A percentile compares a stretch with the other conserved stretches of the same genome.
These are phyloP conservation scores for Botryotinia convoluta DNA, from an alignment of 2,329 filamentous ascomycete genomes.

Conservation along the genomic window DNA sequence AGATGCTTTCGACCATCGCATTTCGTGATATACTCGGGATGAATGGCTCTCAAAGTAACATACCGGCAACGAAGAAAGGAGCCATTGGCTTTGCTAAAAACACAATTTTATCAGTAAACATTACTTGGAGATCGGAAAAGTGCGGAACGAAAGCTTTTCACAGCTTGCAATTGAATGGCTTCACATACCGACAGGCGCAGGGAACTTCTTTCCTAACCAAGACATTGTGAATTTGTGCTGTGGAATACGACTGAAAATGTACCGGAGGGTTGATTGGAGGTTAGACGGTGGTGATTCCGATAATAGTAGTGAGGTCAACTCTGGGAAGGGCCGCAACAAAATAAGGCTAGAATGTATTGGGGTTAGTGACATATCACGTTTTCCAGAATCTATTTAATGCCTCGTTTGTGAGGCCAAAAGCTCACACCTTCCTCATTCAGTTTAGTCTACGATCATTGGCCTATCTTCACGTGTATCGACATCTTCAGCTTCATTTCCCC, in stretches of 20 bases:
- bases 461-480: too few relatives aligned
- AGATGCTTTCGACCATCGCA: neutral
- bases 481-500: constrained; percentile 6
- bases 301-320: constrained; percentile 6
- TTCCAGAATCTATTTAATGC: fast-evolving
- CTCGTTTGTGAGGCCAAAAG: neutral
- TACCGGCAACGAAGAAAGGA: constrained; percentile 95
- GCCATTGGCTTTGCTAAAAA: constrained; percentile 78
- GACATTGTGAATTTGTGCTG: constrained; percentile 59
- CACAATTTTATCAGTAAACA: constrained; percentile 7
- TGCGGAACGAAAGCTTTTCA: constrained; percentile 21
- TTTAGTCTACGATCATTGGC: neutral
- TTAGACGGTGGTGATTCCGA: constrained; percentile 15
- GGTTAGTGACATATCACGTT: neutral
- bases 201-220: constrained; percentile 83
- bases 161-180: constrained; percentile 32
- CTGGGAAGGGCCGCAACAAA: neutral
- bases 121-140: constrained; percentile 13
- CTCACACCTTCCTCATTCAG: neutral
- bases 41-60: constrained; percentile 40
- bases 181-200: constrained; percentile 71
- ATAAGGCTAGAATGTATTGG: neutral
- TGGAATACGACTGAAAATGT: constrained; percentile 37
- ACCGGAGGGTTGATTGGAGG: constrained; percentile 35
- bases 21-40: neutral